A percentile compares a stretch with the other conserved stretches of the same genome.
Evolutionary conservation across 192 early-diverging fungal species (phyloP).

Genomic region (Rhizophagus sp.): DNA sequence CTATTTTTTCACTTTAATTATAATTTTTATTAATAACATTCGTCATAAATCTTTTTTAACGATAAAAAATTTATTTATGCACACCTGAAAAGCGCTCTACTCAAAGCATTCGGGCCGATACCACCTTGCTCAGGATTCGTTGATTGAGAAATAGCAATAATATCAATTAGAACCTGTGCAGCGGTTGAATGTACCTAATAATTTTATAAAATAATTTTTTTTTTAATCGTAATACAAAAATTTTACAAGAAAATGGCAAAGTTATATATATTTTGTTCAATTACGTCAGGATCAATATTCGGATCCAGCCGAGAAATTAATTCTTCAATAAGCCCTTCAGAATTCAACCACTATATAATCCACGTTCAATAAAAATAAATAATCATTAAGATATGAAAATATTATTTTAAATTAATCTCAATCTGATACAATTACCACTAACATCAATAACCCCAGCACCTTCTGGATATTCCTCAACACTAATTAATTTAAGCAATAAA

Average conservation of each 20-base stretch:
- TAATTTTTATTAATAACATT: constrained; percentile 21
- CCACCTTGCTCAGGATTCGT: constrained; percentile 64
- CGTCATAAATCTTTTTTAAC: not conserved
- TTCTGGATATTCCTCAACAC: constrained; percentile 86
- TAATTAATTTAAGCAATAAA: constrained; percentile 89
- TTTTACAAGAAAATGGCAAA: not conserved
- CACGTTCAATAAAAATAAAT: constrained; percentile 10
- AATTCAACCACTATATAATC: constrained; percentile 78
- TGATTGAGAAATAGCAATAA: constrained; percentile 79
- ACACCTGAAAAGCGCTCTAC: constrained; percentile 57
- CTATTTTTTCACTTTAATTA: constrained; percentile 66
- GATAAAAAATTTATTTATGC: not conserved
- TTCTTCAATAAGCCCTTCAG: constrained; percentile 72
- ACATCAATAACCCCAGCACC: constrained; percentile 85
- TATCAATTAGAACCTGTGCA: constrained; percentile 78
- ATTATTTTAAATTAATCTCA: not conserved
- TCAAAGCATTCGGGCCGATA: constrained; percentile 65
- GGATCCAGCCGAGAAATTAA: constrained; percentile 84
- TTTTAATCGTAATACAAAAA: not conserved
- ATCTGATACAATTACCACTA: constrained; percentile 15
- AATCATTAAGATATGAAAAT: constrained; percentile 9
- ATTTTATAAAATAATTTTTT: too few relatives aligned
- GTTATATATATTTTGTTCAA: not conserved
- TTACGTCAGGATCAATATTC: constrained; percentile 74
- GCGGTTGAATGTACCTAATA: constrained; percentile 73